Percentiles rank a stretch among this genome's conserved stretches.
Evolutionary conservation across 371 early-diverging fungal species (phyloP).

Genomic region (Mucor racemosus): DNA sequence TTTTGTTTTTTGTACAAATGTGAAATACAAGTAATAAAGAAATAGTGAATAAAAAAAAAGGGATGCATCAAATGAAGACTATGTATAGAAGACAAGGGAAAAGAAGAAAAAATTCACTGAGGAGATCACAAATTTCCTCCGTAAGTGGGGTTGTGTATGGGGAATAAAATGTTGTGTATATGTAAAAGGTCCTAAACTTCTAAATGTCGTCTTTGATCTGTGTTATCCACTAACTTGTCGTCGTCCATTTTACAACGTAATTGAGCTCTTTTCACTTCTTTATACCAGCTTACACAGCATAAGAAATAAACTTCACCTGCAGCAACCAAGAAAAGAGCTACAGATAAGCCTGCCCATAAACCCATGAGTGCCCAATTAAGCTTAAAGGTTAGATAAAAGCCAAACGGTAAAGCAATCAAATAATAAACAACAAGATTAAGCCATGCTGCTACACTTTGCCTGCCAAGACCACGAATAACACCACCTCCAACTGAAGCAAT

Average conservation of each 20-base stretch:
- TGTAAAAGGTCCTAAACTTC: background rate
- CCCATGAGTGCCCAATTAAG: conserved; percentile 63
- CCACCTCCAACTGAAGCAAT: conserved; percentile 72
- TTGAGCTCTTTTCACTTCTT: conserved; percentile 50
- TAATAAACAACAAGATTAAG: conserved; percentile 74
- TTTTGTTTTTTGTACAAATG: background rate
- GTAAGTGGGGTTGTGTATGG: background rate
- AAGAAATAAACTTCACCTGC: conserved; percentile 48
- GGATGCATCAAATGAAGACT: background rate
- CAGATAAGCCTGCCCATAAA: conserved; percentile 69
- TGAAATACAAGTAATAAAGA: background rate
- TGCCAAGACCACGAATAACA: conserved; percentile 73
- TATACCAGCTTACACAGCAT: conserved; percentile 50
- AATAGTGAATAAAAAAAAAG: too few species aligned
- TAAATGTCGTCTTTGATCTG: background rate
- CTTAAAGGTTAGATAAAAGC: conserved; percentile 64
- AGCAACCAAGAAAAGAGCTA: conserved; percentile 59
- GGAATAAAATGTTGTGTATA: conserved; percentile 2
- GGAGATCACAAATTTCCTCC: background rate
- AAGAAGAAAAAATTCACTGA: background rate
- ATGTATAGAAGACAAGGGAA: background rate
- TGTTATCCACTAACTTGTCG: conserved; percentile 2
- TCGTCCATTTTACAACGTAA: conserved; percentile 14
- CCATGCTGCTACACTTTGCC: conserved; percentile 72
- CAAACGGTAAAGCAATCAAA: conserved; percentile 73